Conservation (phyloP, 495 filamentous ascomycete genomes). For the Tuber calosporum region DNA sequence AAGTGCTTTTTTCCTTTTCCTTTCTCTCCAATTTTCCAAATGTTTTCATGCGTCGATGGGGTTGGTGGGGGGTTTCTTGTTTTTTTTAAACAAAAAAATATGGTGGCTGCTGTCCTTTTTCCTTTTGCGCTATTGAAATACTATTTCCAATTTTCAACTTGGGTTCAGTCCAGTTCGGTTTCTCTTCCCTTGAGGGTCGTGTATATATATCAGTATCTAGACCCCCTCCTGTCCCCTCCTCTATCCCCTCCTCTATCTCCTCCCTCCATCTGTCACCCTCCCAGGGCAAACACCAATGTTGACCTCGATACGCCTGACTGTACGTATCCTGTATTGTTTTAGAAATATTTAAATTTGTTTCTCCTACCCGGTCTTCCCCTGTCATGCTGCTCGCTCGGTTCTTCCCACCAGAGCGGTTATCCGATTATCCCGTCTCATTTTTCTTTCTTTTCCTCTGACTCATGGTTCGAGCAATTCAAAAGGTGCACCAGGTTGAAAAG, state of each 20-base stretch:
- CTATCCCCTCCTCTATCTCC: too few species aligned
- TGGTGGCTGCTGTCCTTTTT: background rate
- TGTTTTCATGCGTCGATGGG: background rate
- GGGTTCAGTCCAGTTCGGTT: background rate
- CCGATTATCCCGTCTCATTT: background rate
- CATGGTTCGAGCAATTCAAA: too few species aligned
- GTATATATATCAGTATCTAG: slow-evolving; percentile 1
- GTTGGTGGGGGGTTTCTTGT: background rate
- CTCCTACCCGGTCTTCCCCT: background rate
- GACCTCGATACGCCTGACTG: background rate
- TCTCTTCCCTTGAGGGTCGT: background rate
- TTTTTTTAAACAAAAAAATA: background rate
- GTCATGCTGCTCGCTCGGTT: background rate
- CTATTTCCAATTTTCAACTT: background rate
- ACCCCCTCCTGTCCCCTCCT: background rate
- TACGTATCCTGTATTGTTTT: background rate
- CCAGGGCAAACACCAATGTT: background rate
- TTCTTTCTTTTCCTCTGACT: background rate
- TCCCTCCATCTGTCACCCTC: background rate
- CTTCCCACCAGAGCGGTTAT: background rate
- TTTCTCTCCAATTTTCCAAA: background rate
- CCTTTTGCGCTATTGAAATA: background rate
- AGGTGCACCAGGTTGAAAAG: too few species aligned
- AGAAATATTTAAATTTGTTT: slow-evolving; percentile 1
- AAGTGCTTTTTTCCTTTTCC: background rate